Base-by-base conservation (phyloP, 495 filamentous ascomycete genomes). In the Penicillium cinerascens region DNA sequence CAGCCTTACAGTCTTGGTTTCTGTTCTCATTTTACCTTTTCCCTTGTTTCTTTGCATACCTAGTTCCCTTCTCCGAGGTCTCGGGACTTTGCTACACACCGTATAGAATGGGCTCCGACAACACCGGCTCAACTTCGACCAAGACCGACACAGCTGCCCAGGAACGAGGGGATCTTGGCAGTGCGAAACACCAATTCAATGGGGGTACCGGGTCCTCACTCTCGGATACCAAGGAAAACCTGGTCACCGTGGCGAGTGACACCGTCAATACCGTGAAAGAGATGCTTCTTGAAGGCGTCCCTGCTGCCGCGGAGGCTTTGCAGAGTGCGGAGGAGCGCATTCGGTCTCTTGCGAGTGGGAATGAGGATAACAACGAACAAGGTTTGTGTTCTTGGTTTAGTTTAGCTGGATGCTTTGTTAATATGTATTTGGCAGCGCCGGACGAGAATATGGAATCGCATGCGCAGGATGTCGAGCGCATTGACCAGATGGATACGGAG, bases 401-500 rank as follows among this genome's bases (percentile, higher is more conserved):
- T 20, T 0, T 10, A 15, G 9, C 13, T 11, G 6, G 4, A 33
- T 3, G 8, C 0, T 11, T 1, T 33, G 8, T 13, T 33, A 13
- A 33, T 13, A 13, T 33, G 29, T 1, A 33, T 13, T 33, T 3
- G 3, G 8, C 4, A 33, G 29, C 29, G 29, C 1, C 7, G 13
- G 21, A 35, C 13, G 25, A 18, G 37, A 44, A 47, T 26, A 13
- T 23, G 17, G 41, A 29, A 0, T 11, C 36, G 13, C 25, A 60
- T 25, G 23, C 49, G 9, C 53, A 62, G 1, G 65, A 65, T 25
- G 42, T 49, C 16, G 35, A 56, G 22, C 38, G 40, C 8, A 67
- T 71, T 21, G 66, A 73, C 38, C 55, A 51, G 18, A 54, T 69
- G 54, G 59, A 66, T 4, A 58, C 55, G 25, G 66, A 67, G n/a